Base-by-base conservation (phyloP, 148 eudicot species). In the Heliamphora exappendiculata region DNA sequence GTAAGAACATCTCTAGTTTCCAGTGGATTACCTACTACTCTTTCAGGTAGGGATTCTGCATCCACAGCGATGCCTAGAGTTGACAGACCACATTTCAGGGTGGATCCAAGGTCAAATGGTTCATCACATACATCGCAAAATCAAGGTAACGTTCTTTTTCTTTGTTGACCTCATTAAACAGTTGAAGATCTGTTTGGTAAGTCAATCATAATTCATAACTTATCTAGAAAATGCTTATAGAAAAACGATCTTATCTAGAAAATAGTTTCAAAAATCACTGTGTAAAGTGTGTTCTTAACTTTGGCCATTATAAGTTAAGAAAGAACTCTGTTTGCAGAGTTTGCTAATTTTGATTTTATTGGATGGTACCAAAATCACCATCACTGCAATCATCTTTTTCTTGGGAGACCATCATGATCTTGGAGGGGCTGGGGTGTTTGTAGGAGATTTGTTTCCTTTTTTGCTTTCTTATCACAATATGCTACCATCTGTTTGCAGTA, bases 31-130 rank as follows among this genome's bases (percentile, higher is more conserved):
- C 83, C 91, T 70, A 67, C 79, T 53, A 85, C 76, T 76, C 84
- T 82, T 76, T 70, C 76, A 66, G 86, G 76, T 82, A 90, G 79
- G 81, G 86, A 82, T 78, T 81, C 86, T 55, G 63, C 70, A 73
- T 75, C 87, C 5, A n/a, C 68, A 51, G 72, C 77, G 68, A 47
- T 87, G 54, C 79, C 89, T 64, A 86, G 87, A 84, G 80, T 50
- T 84, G 92, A 88, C 34, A 85, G 85, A 69, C 78, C 83, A n/a
- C 87, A 86, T 72, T 13, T 82, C 57, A 84, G 85, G 82, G 73
- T 85, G 63, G 94, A 88, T 77, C 85, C 84, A 63, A 86, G 93
- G 79, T 67, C 84, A 39, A 88, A 85, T 83, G 90, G 90, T 53
- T 78, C 84, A 75, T 76, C 89, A 33, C 81, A 80, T 55, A 55